Evolutionary conservation across 2,329 filamentous ascomycete genomes (phyloP).

Genomic region (Monilinia laxa): DNA sequence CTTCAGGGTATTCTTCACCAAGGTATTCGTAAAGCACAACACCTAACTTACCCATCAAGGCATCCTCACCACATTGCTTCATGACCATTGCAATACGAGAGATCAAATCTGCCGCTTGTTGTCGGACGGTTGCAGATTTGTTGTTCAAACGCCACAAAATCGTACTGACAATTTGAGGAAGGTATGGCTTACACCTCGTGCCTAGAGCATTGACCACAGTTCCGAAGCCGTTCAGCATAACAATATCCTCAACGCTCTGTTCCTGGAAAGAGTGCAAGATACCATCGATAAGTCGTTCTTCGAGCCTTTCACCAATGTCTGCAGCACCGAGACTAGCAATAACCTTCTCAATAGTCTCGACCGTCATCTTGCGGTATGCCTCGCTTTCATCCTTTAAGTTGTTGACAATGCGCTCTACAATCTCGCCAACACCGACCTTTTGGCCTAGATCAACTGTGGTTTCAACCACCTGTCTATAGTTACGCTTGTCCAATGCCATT

Average conservation of each 20-base stretch:
- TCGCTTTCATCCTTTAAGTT: constrained; percentile 99
- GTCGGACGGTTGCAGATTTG: constrained; percentile 93
- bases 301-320: constrained; percentile 87
- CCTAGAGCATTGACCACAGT: constrained; percentile 96
- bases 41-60: constrained; percentile 91
- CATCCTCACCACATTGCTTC: constrained; percentile 97
- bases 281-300: constrained; percentile 92
- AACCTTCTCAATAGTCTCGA: constrained; percentile 96
- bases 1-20: constrained; percentile 97
- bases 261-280: constrained; percentile 97
- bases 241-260: constrained; percentile 91
- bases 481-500: constrained; percentile 96
- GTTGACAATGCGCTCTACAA: constrained; percentile 86
- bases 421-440: constrained; percentile 96
- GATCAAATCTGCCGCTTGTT: constrained; percentile 94
- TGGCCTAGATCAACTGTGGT: constrained; percentile 96
- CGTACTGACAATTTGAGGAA: constrained; percentile 94
- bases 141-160: constrained; percentile 97
- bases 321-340: constrained; percentile 90
- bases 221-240: constrained; percentile 96
- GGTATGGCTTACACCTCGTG: constrained; percentile 90
- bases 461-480: constrained; percentile 96
- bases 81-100: constrained; percentile 98
- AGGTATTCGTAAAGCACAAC: constrained; percentile 96
- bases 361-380: constrained; percentile 97